A percentile compares a stretch with the other conserved stretches of the same genome.
These are phyloP conservation scores for Debaryomyces maramus DNA, from an alignment of 805 yeast genomes.

Conservation along the genomic window DNA sequence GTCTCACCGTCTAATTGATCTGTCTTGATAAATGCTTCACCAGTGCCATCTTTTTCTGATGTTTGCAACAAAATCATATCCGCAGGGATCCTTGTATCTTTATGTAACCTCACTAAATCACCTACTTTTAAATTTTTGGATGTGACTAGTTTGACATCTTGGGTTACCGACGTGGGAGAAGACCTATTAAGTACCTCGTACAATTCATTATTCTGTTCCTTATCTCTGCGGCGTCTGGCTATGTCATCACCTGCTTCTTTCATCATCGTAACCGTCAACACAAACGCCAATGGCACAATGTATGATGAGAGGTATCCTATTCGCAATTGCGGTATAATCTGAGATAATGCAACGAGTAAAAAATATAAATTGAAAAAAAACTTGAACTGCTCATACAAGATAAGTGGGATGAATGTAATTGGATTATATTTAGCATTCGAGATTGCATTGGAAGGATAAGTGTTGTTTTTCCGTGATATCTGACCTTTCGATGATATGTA, in stretches of 20 bases:
- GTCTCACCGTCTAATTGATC: slow-evolving; percentile 99
- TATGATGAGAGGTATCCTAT: slow-evolving; percentile 94
- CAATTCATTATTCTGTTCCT: slow-evolving; percentile 80
- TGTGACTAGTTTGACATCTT: slow-evolving; percentile 35
- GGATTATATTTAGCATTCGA: slow-evolving; percentile 95
- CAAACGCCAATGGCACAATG: slow-evolving; percentile 92
- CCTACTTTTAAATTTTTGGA: slow-evolving; percentile 77
- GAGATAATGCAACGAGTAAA: slow-evolving; percentile 89
- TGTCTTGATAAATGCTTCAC: slow-evolving; percentile 92
- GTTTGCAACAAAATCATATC: slow-evolving; percentile 85
- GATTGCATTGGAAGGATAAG: slow-evolving; percentile 68
- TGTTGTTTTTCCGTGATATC: slow-evolving; percentile 23
- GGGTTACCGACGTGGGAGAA: slow-evolving; percentile 14
- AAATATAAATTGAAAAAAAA: slow-evolving; percentile 94
- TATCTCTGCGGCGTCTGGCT: slow-evolving; percentile 84
- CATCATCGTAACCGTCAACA: slow-evolving; percentile 85
- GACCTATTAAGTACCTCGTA: slow-evolving; percentile 62
- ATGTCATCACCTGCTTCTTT: slow-evolving; percentile 96
- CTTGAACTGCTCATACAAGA: slow-evolving; percentile 93
- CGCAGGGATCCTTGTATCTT: slow-evolving; percentile 89
- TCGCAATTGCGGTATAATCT: slow-evolving; percentile 81
- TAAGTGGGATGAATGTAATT: slow-evolving; percentile 80
- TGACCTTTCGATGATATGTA: slow-evolving; percentile 39
- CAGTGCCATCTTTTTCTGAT: slow-evolving; percentile 62
- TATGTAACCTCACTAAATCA: slow-evolving; percentile 74